These are phyloP conservation scores for Pelargonium nanum DNA, from an alignment of 345 rosid genomes.

Conservation along the genomic window DNA sequence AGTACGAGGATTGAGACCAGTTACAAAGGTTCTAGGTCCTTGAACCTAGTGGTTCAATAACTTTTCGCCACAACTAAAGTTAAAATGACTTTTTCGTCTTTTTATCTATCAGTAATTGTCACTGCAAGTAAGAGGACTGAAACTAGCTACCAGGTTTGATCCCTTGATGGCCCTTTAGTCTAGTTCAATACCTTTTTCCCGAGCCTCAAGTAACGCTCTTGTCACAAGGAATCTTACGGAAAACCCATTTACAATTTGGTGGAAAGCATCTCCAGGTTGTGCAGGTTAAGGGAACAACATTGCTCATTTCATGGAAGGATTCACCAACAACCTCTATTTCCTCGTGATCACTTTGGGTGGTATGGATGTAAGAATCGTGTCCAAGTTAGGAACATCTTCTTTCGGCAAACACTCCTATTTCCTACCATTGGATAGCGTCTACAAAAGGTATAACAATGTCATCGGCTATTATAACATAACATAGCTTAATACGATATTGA, in stretches of 20 bases:
- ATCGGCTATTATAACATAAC: constrained; percentile 89
- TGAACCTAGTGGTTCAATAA: no score
- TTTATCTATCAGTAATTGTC: no score
- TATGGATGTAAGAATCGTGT: constrained; percentile 72
- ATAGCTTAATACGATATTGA: constrained; percentile 93
- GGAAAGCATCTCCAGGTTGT: constrained; percentile 86
- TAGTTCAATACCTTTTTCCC: constrained; percentile 59
- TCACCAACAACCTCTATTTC: constrained; percentile 84
- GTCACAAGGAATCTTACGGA: constrained; percentile 69
- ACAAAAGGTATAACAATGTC: constrained; percentile 89
- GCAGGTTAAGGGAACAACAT: constrained; percentile 96
- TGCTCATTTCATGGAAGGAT: constrained; percentile 87
- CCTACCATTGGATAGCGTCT: constrained; percentile 97
- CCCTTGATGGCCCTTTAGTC: constrained; percentile 80
- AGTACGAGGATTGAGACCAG: no score
- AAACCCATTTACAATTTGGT: constrained; percentile 80
- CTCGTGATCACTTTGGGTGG: constrained; percentile 65
- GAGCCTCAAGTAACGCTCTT: constrained; percentile 40
- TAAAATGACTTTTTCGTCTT: no score
- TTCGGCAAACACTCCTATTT: constrained; percentile 86
- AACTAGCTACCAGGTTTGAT: no score
- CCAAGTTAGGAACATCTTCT: constrained; percentile 71
- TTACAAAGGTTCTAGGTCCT: no score
- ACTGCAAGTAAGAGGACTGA: no score
- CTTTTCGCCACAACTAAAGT: no score